Base-by-base conservation (phyloP, 805 yeast genomes). In the Spathaspora sp. region DNA sequence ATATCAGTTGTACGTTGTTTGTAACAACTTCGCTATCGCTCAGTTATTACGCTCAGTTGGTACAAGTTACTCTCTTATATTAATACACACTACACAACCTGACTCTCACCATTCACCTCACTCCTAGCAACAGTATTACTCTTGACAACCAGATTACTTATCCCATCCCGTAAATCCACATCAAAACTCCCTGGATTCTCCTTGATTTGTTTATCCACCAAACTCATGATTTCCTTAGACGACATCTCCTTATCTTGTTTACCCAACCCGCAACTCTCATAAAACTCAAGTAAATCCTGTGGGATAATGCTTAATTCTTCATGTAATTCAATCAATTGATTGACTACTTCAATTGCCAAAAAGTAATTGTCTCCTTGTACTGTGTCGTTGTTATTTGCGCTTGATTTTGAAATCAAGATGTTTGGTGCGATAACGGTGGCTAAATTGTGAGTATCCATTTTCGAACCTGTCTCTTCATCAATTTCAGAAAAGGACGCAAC, bases 341-440 rank as follows among this genome's bases (percentile, higher is more conserved):
- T 88, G 35, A 94, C 86, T 31, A 91, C 93, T 65, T 93, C 98
- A 62, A 94, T 92, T 0, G 96, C 96, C 57, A 90, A 73, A 62
- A 92, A 89, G 63, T 92, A 91, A 23, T 81, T 80, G 56, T 89
- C 94, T 40, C 93, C 82, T n/a, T n/a, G n/a, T n/a, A n/a, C n/a
- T n/a, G 26, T 23, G 26, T 7, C 14, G 16, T 35, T 12, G 6
- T 18, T n/a, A 26, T 14, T n/a, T 16, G 44, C 2, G 11, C 78
- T 81, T 4, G 6, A 4, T 55, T 78, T 79, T 1, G 86, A 69
- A 59, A 86, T 86, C 42, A 96, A 74, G 44, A 94, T 85, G 62
- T 92, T 94, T 1, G 99, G 99, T 0, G 97, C 88, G 47, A 94
- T 78, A 2, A 94, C 99, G 0, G 98, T 94, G 1, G 99, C 96